phyloP scores from a whole-genome alignment of 2,329 filamentous ascomycete species.

The Nothomitra cinnamomea region DNA sequence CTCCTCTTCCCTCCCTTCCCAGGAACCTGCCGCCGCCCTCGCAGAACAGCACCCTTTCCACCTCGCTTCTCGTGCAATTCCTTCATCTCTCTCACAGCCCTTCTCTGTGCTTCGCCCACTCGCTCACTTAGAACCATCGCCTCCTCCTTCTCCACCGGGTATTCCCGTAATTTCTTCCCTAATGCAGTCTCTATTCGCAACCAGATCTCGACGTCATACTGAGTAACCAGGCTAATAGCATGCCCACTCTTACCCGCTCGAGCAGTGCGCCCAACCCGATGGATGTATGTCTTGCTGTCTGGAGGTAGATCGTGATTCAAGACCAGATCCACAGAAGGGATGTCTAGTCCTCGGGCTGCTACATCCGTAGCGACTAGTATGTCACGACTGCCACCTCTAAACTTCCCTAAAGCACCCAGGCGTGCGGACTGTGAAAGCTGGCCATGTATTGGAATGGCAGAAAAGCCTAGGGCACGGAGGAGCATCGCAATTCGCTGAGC shows the following conservation, averaged over 20 bases:
- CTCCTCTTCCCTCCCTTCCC: slow-evolving; percentile 33
- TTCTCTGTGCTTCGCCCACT: slow-evolving; percentile 68
- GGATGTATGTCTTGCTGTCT: slow-evolving; percentile 81
- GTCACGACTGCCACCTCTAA: slow-evolving; percentile 60
- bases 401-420: slow-evolving; percentile 78
- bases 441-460: slow-evolving; percentile 82
- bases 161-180: slow-evolving; percentile 57
- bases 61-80: slow-evolving; percentile 51
- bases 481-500: slow-evolving; percentile 73
- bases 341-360: slow-evolving; percentile 83
- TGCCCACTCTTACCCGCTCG: slow-evolving; percentile 72
- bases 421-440: slow-evolving; percentile 78
- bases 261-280: slow-evolving; percentile 75
- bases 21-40: slow-evolving; percentile 32
- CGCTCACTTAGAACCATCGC: slow-evolving; percentile 65
- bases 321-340: slow-evolving; percentile 77
- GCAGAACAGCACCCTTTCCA: slow-evolving; percentile 27
- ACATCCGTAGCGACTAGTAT: slow-evolving; percentile 89
- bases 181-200: slow-evolving; percentile 68
- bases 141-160: slow-evolving; percentile 58
- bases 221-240: slow-evolving; percentile 66
- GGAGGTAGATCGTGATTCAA: slow-evolving; percentile 72
- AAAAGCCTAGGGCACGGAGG: slow-evolving; percentile 68
- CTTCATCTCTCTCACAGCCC: slow-evolving; percentile 70
- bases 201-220: slow-evolving; percentile 74